Evolutionary conservation across 768 basidiomycete species (phyloP).

Genomic region (Rhodosporidiobolus sp.): DNA sequence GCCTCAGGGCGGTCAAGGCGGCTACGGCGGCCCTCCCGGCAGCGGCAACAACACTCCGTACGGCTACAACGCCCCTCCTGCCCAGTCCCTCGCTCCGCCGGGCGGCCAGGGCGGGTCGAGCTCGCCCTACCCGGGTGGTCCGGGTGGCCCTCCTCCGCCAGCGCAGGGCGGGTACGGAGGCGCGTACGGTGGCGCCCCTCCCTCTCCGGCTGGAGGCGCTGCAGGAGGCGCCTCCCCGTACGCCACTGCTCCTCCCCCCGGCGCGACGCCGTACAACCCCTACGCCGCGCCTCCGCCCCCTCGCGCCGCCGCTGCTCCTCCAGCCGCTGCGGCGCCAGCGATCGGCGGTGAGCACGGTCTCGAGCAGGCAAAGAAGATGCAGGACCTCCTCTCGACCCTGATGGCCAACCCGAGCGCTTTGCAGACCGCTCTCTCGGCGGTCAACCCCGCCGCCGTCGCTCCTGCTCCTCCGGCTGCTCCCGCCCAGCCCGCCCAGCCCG

Average conservation of each 20-base stretch:
- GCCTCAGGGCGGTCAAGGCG: neutral
- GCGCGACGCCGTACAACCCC: neutral
- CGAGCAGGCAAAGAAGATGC: slow-evolving; percentile 36
- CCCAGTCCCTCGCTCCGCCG: no score
- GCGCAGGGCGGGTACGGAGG: neutral
- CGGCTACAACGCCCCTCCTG: no score
- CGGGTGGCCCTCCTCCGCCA: neutral
- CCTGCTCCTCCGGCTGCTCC: neutral
- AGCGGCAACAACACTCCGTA: no score
- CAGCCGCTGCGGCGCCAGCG: neutral
- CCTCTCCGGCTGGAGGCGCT: neutral
- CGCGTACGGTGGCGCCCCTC: neutral
- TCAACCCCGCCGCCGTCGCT: neutral
- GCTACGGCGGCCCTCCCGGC: neutral
- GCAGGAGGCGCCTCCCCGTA: neutral
- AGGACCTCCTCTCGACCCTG: slow-evolving; percentile 39
- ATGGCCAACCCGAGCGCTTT: slow-evolving; percentile 20
- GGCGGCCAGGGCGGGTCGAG: no score
- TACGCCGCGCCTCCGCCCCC: slow-evolving; percentile 9
- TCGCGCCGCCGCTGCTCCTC: no score
- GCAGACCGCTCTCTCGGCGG: neutral
- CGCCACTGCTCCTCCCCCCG: slow-evolving; percentile 1
- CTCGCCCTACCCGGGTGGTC: no score
- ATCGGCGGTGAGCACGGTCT: slow-evolving; percentile 6
- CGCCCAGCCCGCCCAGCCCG: neutral